These are phyloP conservation scores for Fomitiporia mediterranea DNA, from an alignment of 1,284 basidiomycete species.

Conservation along the genomic window DNA sequence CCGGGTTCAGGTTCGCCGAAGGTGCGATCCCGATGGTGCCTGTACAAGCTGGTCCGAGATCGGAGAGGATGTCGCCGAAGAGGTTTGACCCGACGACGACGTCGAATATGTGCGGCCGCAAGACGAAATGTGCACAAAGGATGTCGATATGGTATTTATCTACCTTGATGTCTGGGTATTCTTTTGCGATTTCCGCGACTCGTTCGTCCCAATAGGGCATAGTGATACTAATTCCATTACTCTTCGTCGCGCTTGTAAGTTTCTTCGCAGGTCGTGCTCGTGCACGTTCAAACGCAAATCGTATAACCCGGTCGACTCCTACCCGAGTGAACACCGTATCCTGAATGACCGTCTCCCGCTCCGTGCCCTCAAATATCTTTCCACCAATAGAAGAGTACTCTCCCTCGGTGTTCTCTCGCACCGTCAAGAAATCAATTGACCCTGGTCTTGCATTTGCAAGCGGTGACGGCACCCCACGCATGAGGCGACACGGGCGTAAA, in stretches of 20 bases:
- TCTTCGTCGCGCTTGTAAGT: slow-evolving; percentile 50
- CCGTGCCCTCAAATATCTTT: slow-evolving; percentile 33
- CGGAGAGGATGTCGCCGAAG: slow-evolving; percentile 52
- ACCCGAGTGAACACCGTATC: slow-evolving; percentile 44
- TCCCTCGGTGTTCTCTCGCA: slow-evolving; percentile 56
- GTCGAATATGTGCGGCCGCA: slow-evolving; percentile 46
- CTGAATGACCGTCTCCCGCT: slow-evolving; percentile 34
- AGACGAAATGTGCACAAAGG: slow-evolving; percentile 44
- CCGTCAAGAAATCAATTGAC: slow-evolving; percentile 46
- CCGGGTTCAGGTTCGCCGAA: slow-evolving; percentile 51
- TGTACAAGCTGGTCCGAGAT: slow-evolving; percentile 50
- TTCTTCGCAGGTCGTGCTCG: slow-evolving; percentile 43
- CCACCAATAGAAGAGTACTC: slow-evolving; percentile 52
- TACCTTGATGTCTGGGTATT: slow-evolving; percentile 47
- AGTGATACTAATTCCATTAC: slow-evolving; percentile 43
- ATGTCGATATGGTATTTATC: slow-evolving; percentile 53
- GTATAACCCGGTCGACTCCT: slow-evolving; percentile 48
- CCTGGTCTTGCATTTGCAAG: slow-evolving; percentile 33
- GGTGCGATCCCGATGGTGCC: slow-evolving; percentile 58
- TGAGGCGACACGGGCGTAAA: slow-evolving; percentile 45
- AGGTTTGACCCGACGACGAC: slow-evolving; percentile 52
- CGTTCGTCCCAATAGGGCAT: slow-evolving; percentile 47
- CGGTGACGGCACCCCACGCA: slow-evolving; percentile 47
- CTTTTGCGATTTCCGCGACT: slow-evolving; percentile 44
- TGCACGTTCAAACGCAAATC: slow-evolving; percentile 51